Evolutionary conservation across 208 protist species (phyloP).

Genomic region (Zelonia costaricensis): DNA sequence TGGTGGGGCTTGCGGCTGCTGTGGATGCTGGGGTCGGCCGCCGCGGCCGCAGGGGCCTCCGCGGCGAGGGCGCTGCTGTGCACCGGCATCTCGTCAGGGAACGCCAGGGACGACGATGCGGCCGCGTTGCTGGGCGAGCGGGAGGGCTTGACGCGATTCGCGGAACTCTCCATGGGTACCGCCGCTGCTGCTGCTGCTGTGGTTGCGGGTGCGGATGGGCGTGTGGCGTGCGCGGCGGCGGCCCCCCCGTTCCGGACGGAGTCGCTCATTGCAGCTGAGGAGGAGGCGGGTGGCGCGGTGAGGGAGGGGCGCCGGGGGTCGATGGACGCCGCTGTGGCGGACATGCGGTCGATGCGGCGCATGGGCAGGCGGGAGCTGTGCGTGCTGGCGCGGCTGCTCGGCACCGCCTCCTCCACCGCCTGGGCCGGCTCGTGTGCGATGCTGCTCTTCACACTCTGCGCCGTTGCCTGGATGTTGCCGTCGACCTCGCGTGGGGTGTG

Average conservation of each 20-base stretch:
- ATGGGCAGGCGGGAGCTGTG: slow-evolving; percentile 19
- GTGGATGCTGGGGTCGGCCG: neutral
- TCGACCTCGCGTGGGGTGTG: neutral
- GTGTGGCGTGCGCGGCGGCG: too few relatives aligned
- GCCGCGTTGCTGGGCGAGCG: neutral
- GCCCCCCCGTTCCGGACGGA: neutral
- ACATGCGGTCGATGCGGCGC: slow-evolving; percentile 11
- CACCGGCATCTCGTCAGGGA: neutral
- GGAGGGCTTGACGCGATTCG: too few relatives aligned
- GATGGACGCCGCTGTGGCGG: neutral
- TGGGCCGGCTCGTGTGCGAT: neutral
- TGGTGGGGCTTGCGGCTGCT: neutral
- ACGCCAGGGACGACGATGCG: neutral
- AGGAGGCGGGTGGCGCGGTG: neutral
- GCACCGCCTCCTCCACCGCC: neutral
- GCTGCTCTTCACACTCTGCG: neutral
- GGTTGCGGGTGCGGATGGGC: too few relatives aligned
- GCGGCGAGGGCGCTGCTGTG: neutral
- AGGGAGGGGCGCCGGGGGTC: neutral
- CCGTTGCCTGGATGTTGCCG: neutral
- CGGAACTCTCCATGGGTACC: too few relatives aligned
- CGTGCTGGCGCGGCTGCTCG: slow-evolving; percentile 19
- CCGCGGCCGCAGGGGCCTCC: neutral
- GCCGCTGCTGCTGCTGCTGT: neutral
- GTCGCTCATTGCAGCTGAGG: neutral